A percentile compares a stretch with the other conserved stretches of the same genome.
Conservation (phyloP, 2,329 filamentous ascomycete species). For the Bipolaris cookei region DNA sequence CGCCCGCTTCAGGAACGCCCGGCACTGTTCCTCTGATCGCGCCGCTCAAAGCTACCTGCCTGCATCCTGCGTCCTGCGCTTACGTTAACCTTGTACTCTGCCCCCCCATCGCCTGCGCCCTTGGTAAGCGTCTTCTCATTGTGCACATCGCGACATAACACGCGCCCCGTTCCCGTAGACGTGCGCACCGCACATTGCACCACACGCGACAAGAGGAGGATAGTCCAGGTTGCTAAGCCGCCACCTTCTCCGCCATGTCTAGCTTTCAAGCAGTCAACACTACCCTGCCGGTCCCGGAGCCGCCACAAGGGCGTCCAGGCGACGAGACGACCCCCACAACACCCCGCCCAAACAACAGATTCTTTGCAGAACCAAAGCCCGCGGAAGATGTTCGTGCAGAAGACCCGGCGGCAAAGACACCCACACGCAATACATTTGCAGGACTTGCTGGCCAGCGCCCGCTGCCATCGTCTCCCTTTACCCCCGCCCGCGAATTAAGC, state of each 20-base stretch:
- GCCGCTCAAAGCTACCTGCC: conserved; percentile 12
- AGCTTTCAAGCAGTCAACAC: conserved; percentile 68
- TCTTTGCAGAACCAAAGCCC: conserved; percentile 49
- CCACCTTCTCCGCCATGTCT: conserved; percentile 53
- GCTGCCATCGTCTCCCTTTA: conserved; percentile 52
- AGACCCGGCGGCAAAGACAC: conserved; percentile 62
- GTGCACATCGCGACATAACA: conserved; percentile 7
- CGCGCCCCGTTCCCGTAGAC: conserved; percentile 14
- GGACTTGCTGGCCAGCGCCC: conserved; percentile 56
- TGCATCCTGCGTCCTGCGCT: conserved; percentile 10
- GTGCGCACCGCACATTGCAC: conserved; percentile 18
- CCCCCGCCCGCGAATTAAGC: conserved; percentile 55
- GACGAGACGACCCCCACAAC: conserved; percentile 65
- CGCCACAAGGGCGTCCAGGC: conserved; percentile 53
- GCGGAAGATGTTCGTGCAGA: conserved; percentile 47
- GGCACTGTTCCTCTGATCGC: conserved; percentile 24
- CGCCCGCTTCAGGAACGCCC: conserved; percentile 31
- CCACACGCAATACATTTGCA: conserved; percentile 64
- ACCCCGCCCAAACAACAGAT: conserved; percentile 54
- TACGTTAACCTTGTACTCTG: conserved; percentile 11
- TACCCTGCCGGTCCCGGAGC: conserved; percentile 54
- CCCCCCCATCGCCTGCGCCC: conserved; percentile 2
- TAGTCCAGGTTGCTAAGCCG: conserved; percentile 2
- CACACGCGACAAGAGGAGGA: conserved; percentile 10
- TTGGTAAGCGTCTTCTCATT: conserved; percentile 4